A percentile compares a stretch with the other conserved stretches of the same genome.
Conservation (phyloP, 352 stramenopile species). For the Globisporangium nagaii region DNA sequence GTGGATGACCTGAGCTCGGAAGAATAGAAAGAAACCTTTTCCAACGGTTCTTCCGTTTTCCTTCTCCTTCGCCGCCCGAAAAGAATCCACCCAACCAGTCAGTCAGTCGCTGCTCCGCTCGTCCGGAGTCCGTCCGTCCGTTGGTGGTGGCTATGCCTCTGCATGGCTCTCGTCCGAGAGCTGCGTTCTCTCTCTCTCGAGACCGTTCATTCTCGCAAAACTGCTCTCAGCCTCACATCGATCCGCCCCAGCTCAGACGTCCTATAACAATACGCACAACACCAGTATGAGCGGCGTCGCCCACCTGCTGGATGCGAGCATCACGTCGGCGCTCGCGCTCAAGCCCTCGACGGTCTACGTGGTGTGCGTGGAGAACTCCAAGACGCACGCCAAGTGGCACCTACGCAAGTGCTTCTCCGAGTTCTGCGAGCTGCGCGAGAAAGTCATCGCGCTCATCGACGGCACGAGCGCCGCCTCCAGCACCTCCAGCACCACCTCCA, state of each 20-base stretch:
- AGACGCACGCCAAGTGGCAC: constrained; percentile 45
- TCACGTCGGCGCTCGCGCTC: constrained; percentile 61
- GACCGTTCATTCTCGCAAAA: constrained; percentile 7
- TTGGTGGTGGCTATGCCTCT: too few species aligned
- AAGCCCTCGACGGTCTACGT: constrained; percentile 79
- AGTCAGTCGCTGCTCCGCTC: not conserved
- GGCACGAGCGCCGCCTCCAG: constrained; percentile 16
- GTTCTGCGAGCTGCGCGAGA: constrained; percentile 68
- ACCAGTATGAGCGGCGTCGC: constrained; percentile 32
- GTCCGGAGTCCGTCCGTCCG: not conserved
- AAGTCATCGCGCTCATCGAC: constrained; percentile 57
- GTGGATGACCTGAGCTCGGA: too few species aligned
- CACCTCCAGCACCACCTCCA: not conserved
- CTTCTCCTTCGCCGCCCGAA: not conserved
- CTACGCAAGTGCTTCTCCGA: constrained; percentile 68
- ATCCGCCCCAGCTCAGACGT: not conserved
- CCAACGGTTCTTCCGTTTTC: not conserved
- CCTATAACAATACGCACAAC: not conserved
- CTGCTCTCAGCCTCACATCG: not conserved
- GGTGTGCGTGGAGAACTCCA: constrained; percentile 46
- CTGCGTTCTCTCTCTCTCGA: not conserved
- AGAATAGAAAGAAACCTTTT: not conserved
- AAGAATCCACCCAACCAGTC: not conserved
- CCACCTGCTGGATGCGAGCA: constrained; percentile 44
- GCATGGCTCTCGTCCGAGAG: not conserved